phyloP scores from a whole-genome alignment of 257 asterid species.

The Petunia secreta region DNA sequence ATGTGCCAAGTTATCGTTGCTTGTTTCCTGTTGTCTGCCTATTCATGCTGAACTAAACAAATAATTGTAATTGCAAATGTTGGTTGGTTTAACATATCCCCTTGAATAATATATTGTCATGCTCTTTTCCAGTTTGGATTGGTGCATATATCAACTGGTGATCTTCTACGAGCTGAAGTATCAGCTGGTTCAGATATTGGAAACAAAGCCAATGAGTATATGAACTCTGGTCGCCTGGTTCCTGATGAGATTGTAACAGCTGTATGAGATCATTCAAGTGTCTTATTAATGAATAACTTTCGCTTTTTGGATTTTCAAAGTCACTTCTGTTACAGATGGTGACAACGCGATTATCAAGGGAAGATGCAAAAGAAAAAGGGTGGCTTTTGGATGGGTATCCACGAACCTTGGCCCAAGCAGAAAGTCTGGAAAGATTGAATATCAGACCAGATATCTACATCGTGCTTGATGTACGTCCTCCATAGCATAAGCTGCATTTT shows the following conservation, averaged over 20 bases:
- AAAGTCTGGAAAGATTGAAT: conserved; percentile 77
- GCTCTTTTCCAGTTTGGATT: conserved; percentile 72
- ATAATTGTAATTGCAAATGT: not conserved
- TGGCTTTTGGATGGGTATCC: conserved; percentile 99
- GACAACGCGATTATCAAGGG: conserved; percentile 64
- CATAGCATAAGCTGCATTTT: not conserved
- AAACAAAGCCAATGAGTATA: conserved; percentile 80
- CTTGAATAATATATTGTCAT: conserved; percentile 7
- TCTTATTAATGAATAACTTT: conserved; percentile 21
- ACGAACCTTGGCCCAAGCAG: conserved; percentile 80
- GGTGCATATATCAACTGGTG: conserved; percentile 95
- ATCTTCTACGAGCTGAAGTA: conserved; percentile 91
- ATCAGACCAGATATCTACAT: conserved; percentile 80
- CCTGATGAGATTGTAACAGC: conserved; percentile 92
- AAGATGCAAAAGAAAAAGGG: conserved; percentile 90
- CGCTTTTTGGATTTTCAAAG: conserved; percentile 26
- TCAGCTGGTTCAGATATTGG: conserved; percentile 86
- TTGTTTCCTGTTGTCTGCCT: not conserved
- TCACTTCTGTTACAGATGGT: conserved; percentile 68
- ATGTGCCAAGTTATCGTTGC: not conserved
- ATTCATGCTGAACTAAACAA: not conserved
- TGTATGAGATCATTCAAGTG: conserved; percentile 47
- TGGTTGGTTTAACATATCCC: not conserved
- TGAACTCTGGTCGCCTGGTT: conserved; percentile 84
- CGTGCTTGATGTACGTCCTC: conserved; percentile 73